Percentiles rank a stretch among this genome's conserved stretches.
phyloP scores from a whole-genome alignment of 1,139 yeast species.

The Pneumocystis oryctolagi region DNA sequence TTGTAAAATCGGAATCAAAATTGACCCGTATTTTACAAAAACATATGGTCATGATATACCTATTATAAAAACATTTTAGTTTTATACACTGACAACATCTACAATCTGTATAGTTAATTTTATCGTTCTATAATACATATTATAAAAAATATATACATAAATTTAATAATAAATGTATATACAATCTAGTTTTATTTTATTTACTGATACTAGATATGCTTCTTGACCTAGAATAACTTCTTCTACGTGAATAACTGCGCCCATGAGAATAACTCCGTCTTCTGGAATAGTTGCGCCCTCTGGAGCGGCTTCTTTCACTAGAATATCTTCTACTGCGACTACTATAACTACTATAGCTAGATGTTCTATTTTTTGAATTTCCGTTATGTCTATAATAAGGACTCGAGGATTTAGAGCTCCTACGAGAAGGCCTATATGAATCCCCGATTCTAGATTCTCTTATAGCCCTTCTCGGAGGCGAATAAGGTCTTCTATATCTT shows the following conservation, averaged over 20 bases:
- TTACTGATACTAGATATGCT: not conserved
- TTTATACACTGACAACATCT: not conserved
- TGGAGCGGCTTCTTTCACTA: slow-evolving; percentile 1
- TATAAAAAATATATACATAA: not conserved
- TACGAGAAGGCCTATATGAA: not conserved
- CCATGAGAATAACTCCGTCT: not conserved
- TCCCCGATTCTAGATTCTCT: not conserved
- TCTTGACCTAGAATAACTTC: slow-evolving; percentile 1
- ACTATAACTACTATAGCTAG: not conserved
- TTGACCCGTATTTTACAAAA: not conserved
- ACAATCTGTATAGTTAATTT: not conserved
- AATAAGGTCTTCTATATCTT: not conserved
- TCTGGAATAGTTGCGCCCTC: not conserved
- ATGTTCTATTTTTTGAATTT: not conserved
- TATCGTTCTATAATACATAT: not conserved
- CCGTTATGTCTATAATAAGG: not conserved
- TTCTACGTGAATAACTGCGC: slow-evolving; percentile 1
- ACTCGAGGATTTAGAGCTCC: not conserved
- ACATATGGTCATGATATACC: not conserved
- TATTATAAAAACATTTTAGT: not conserved
- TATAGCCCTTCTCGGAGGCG: not conserved
- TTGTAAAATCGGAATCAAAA: not conserved
- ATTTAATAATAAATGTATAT: not conserved
- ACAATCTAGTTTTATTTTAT: not conserved
- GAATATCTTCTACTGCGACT: slow-evolving; percentile 1